These are phyloP conservation scores for Sarocladium kiliense DNA, from an alignment of 2,329 filamentous ascomycete species.

Conservation along the genomic window DNA sequence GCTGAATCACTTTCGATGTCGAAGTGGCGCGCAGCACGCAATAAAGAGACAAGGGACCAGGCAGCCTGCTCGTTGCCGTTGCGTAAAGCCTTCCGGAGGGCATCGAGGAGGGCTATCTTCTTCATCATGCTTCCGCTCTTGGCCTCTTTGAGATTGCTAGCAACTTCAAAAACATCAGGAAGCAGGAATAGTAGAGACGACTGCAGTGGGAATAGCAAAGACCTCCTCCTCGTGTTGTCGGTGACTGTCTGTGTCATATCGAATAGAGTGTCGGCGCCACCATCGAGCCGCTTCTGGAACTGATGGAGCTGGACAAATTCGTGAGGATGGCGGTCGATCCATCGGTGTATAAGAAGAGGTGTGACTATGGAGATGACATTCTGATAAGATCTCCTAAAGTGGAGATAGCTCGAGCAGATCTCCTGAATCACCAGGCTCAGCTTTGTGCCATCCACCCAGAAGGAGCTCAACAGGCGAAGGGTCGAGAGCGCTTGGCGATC, in stretches of 20 bases:
- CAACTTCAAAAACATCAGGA: slow-evolving; percentile 66
- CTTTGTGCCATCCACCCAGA: slow-evolving; percentile 60
- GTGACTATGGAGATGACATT: slow-evolving; percentile 57
- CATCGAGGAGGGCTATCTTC: slow-evolving; percentile 61
- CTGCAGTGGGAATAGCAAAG: slow-evolving; percentile 57
- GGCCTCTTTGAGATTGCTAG: slow-evolving; percentile 60
- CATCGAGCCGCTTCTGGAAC: slow-evolving; percentile 56
- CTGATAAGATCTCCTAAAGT: slow-evolving; percentile 60
- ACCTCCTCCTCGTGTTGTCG: slow-evolving; percentile 51
- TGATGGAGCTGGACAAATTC: slow-evolving; percentile 62
- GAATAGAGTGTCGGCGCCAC: slow-evolving; percentile 61
- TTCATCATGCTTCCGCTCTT: slow-evolving; percentile 59
- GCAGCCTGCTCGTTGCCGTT: slow-evolving; percentile 63
- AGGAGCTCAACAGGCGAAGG: slow-evolving; percentile 54
- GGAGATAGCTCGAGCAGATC: slow-evolving; percentile 61
- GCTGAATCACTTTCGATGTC: slow-evolving; percentile 57
- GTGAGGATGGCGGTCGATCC: slow-evolving; percentile 59
- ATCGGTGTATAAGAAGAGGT: slow-evolving; percentile 59
- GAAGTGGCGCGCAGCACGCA: slow-evolving; percentile 61
- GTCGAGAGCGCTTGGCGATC: slow-evolving; percentile 48
- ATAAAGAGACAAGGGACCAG: slow-evolving; percentile 58
- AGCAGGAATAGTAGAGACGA: slow-evolving; percentile 57
- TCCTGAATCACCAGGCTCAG: slow-evolving; percentile 59
- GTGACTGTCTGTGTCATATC: slow-evolving; percentile 61
- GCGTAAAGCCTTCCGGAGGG: slow-evolving; percentile 55